phyloP scores from a whole-genome alignment of 495 filamentous ascomycete species.

The Acidomyces sp. region DNA sequence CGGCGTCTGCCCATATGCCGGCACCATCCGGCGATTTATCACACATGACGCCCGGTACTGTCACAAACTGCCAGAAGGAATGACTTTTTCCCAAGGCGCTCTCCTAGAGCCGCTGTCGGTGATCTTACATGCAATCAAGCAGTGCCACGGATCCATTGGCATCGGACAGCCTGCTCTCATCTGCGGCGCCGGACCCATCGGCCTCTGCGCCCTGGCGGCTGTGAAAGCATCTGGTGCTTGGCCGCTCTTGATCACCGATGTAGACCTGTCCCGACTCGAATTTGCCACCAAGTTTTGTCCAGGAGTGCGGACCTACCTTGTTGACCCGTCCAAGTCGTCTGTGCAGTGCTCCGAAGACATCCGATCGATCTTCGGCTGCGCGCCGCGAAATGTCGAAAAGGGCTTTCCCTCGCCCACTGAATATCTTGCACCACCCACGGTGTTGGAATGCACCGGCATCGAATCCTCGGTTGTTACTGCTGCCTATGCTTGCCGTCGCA shows the following conservation, averaged over 20 bases:
- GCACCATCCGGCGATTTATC: slow-evolving; percentile 46
- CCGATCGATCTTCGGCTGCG: slow-evolving; percentile 34
- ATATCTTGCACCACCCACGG: slow-evolving; percentile 23
- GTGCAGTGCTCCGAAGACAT: slow-evolving; percentile 42
- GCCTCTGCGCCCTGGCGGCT: slow-evolving; percentile 36
- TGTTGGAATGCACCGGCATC: slow-evolving; percentile 52
- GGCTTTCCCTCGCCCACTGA: neutral
- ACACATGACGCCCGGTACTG: slow-evolving; percentile 35
- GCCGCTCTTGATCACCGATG: slow-evolving; percentile 50
- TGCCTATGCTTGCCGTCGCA: slow-evolving; percentile 41
- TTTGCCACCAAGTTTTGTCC: slow-evolving; percentile 50
- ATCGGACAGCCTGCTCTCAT: slow-evolving; percentile 33
- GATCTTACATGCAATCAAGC: slow-evolving; percentile 27
- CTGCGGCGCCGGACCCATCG: slow-evolving; percentile 40
- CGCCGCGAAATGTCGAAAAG: neutral
- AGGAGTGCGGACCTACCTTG: slow-evolving; percentile 39
- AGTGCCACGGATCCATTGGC: neutral
- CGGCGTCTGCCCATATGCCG: slow-evolving; percentile 45
- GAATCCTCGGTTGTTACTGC: slow-evolving; percentile 47
- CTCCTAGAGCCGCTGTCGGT: slow-evolving; percentile 39
- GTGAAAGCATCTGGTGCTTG: slow-evolving; percentile 50
- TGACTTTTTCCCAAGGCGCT: slow-evolving; percentile 36
- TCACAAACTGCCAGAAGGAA: slow-evolving; percentile 35
- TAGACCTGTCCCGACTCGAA: slow-evolving; percentile 40
- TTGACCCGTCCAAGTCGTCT: slow-evolving; percentile 33